These are phyloP conservation scores for Neurospora sp. DNA, from an alignment of 495 filamentous ascomycete species.

Conservation along the genomic window DNA sequence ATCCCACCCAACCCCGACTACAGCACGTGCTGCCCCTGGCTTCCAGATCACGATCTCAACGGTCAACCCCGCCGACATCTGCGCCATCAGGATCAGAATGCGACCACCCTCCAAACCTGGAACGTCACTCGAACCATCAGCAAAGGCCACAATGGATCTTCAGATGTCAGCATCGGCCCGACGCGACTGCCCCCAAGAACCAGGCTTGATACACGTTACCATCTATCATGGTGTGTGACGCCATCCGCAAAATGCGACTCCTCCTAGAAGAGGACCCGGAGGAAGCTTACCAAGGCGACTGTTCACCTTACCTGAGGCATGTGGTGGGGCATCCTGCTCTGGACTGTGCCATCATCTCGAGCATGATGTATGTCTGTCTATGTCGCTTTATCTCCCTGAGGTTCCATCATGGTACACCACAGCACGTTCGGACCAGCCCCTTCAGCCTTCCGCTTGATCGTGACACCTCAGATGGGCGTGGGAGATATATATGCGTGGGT, in stretches of 20 bases:
- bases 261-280: neutral
- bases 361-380: neutral
- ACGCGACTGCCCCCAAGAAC: neutral
- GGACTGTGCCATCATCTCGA: neutral
- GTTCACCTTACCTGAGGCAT: neutral
- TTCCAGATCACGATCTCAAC: neutral
- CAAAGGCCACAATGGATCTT: neutral
- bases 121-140: neutral
- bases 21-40: neutral
- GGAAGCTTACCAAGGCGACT: neutral
- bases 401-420: neutral
- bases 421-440: neutral
- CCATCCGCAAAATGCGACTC: neutral
- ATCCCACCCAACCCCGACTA: neutral
- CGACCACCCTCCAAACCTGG: neutral
- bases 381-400: neutral
- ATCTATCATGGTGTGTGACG: neutral
- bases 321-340: neutral
- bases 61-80: neutral
- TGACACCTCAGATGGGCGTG: neutral
- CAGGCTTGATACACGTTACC: neutral
- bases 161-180: neutral
- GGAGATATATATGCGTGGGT: neutral
- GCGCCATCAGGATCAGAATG: neutral
- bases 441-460: neutral